Percentiles rank a stretch among this genome's conserved stretches.
Evolutionary conservation across 2,329 filamentous ascomycete genomes (phyloP).

Genomic region (Botrytis byssoidea): DNA sequence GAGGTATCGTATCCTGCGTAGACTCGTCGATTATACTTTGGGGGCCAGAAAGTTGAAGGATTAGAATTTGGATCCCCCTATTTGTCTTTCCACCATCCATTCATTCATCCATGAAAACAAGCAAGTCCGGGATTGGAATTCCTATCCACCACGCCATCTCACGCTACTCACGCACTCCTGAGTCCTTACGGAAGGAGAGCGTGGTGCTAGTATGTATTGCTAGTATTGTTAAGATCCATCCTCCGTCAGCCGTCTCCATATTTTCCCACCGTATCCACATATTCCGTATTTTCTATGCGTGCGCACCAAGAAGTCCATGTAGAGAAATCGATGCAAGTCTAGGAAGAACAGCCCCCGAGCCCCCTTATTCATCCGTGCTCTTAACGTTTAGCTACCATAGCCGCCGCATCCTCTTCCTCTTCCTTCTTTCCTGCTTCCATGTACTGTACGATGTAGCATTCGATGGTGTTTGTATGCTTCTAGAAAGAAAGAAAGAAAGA

Average conservation of each 20-base stretch:
- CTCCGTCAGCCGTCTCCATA: neutral
- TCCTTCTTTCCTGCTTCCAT: neutral
- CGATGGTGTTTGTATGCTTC: neutral
- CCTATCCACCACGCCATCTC: neutral
- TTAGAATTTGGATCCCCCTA: conserved; percentile 5
- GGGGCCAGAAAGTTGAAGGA: neutral
- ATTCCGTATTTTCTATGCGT: neutral
- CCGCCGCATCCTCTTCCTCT: conserved; percentile 2
- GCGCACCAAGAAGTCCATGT: neutral
- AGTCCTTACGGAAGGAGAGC: neutral
- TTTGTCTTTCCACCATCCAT: neutral
- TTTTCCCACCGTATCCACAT: neutral
- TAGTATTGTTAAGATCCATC: neutral
- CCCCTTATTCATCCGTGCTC: neutral
- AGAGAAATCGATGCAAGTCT: neutral
- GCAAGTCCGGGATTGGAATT: neutral
- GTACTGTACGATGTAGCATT: neutral
- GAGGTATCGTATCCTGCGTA: neutral
- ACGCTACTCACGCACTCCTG: conserved; percentile 5
- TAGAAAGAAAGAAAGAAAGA: neutral
- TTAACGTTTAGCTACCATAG: neutral
- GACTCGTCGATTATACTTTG: neutral
- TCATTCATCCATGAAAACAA: no score
- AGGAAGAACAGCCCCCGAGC: neutral
- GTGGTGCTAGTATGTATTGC: neutral